Conservation (phyloP, 192 early-diverging fungal species). For the Backusella tuberculispora region DNA sequence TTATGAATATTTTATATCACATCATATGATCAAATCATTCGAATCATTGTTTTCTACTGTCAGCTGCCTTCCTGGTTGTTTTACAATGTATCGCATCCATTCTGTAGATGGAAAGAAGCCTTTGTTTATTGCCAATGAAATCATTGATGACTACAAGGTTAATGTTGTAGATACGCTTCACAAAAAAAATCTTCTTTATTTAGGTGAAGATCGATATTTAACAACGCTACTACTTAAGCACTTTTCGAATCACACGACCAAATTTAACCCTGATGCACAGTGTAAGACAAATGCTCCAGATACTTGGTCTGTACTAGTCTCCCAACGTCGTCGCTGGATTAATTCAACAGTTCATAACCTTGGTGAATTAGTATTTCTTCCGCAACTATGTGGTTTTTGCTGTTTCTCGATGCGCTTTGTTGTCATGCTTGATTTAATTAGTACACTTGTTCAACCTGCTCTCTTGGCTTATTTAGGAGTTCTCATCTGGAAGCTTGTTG, state of each 20-base stretch:
- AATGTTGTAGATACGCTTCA: constrained; percentile 97
- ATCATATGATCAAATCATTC: constrained; percentile 95
- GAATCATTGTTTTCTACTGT: constrained; percentile 96
- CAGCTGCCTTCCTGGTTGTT: constrained; percentile 98
- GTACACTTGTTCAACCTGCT: constrained; percentile 92
- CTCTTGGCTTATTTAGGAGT: constrained; percentile 86
- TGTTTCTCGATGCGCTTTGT: constrained; percentile 98
- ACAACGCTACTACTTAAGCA: constrained; percentile 92
- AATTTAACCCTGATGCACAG: constrained; percentile 91
- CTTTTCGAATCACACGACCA: constrained; percentile 94
- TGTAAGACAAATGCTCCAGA: constrained; percentile 96
- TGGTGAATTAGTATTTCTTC: constrained; percentile 89
- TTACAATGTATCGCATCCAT: constrained; percentile 96
- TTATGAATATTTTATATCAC: constrained; percentile 98
- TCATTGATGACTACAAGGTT: constrained; percentile 92
- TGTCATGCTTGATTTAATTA: constrained; percentile 91
- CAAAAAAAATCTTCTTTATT: constrained; percentile 96
- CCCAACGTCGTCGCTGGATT: constrained; percentile 99
- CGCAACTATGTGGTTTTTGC: constrained; percentile 94
- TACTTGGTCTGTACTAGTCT: constrained; percentile 88
- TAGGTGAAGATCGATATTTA: constrained; percentile 98
- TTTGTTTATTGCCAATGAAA: constrained; percentile 82
- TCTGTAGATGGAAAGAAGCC: constrained; percentile 88
- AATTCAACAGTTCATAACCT: constrained; percentile 99
- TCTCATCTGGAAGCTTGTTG: constrained; percentile 66